phyloP scores from a whole-genome alignment of 305 asterid species.

The Fraxinus platypoda region DNA sequence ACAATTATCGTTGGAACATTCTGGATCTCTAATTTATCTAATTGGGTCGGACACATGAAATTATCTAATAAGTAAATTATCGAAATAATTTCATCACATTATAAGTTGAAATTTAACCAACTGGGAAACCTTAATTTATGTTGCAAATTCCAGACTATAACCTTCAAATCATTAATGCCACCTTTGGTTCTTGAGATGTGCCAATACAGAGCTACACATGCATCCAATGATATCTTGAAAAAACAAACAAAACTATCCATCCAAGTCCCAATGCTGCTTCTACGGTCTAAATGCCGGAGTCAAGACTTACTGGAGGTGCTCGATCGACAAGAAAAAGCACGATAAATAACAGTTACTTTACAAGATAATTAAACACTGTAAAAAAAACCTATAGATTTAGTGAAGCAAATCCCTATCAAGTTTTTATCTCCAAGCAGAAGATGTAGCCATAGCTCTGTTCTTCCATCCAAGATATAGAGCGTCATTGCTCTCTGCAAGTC shows the following conservation, averaged over 20 bases:
- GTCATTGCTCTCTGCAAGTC: slow-evolving; percentile 48
- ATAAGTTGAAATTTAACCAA: neutral
- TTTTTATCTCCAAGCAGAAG: slow-evolving; percentile 74
- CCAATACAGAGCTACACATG: neutral
- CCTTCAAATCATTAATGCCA: neutral
- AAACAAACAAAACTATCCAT: neutral
- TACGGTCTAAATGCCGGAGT: slow-evolving; percentile 13
- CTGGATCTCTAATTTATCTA: too few relatives aligned
- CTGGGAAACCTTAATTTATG: neutral
- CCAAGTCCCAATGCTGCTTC: neutral
- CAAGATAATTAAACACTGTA: slow-evolving; percentile 16
- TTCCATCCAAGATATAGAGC: slow-evolving; percentile 84
- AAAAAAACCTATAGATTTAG: neutral
- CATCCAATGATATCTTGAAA: neutral
- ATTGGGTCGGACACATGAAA: too few relatives aligned
- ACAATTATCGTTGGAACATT: too few relatives aligned
- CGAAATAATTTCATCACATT: neutral
- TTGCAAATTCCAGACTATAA: neutral
- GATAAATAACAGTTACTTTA: slow-evolving; percentile 15
- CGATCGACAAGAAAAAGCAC: neutral
- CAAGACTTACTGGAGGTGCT: neutral
- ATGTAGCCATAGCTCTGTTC: slow-evolving; percentile 58
- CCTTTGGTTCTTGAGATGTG: neutral
- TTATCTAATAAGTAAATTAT: neutral
- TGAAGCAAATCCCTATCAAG: neutral